Evolutionary conservation across 495 filamentous ascomycete species (phyloP).

Genomic region (Lindgomyces ingoldianus): DNA sequence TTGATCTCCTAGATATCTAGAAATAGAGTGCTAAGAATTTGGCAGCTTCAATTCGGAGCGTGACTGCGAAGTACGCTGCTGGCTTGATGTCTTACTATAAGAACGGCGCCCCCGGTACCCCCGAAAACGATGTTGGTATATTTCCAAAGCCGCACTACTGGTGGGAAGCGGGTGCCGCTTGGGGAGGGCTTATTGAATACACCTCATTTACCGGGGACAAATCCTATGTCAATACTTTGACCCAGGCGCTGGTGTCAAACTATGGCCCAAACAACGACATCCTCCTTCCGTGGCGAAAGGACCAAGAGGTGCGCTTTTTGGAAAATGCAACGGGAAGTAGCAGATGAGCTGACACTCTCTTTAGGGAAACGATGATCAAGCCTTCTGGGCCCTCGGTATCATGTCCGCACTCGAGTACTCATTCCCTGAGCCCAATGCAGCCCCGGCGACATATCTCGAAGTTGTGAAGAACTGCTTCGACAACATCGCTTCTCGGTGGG

Average conservation of each 20-base stretch:
- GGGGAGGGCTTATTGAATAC: constrained; percentile 40
- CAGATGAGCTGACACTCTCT: constrained; percentile 1
- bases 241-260: constrained; percentile 44
- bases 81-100: constrained; percentile 51
- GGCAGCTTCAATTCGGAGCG: constrained; percentile 53
- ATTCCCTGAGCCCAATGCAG: constrained; percentile 62
- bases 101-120: constrained; percentile 24
- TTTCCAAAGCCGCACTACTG: constrained; percentile 48
- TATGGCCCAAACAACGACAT: constrained; percentile 45
- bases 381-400: constrained; percentile 76
- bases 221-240: constrained; percentile 40
- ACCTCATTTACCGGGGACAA: constrained; percentile 40
- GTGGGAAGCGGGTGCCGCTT: constrained; percentile 45
- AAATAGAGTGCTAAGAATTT: background rate
- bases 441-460: constrained; percentile 61
- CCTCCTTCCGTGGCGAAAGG: constrained; percentile 37
- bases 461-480: constrained; percentile 51
- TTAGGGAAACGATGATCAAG: constrained; percentile 72
- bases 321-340: background rate
- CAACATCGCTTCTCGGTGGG: constrained; percentile 50
- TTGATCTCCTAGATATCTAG: background rate
- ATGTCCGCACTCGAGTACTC: constrained; percentile 73
- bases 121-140: constrained; percentile 25
- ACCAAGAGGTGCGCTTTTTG: constrained; percentile 23
- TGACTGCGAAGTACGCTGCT: constrained; percentile 52